Base-by-base conservation (phyloP, 208 protist genomes). In the Leishmania martiniquensis region DNA sequence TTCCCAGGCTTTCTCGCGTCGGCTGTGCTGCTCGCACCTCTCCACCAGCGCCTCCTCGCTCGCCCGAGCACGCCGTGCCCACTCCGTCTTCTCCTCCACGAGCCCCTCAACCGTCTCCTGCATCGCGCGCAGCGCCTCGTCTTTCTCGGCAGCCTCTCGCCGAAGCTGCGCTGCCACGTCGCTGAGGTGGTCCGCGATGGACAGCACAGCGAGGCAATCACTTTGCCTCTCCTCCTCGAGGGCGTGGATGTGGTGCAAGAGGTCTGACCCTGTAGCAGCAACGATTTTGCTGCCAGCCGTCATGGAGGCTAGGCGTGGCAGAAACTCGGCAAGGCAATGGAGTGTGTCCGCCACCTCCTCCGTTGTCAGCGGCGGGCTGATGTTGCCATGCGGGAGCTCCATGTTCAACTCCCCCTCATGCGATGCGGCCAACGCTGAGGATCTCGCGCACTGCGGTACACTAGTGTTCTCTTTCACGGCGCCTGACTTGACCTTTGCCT, bases 81-180 rank as follows among this genome's bases (percentile, higher is more conserved):
- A 81, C 51, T 81, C 59, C 60, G 72, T 54, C 77, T 76, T 81
- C 77, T 81, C 77, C 42, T 75, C 62, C 77, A 81, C 70, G 49
- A 81, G 29, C 45, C 51, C 63, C 4, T 52, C 65, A 17, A 82
- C 63, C 32, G 77, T 67, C 37, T 59, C 70, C 52, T 77, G 63
- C 70, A 82, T 32, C 9, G 63, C 72, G 2, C 39, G 60, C 37
- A 77, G 42, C 12, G 70, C 65, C 13, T 57, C 62, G 44, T 76
- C 77, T 57, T 77, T 82, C 54, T 81, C 70, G 2, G 42, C 70
- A 45, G 77, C 51, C 70, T 81, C 77, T n/a, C 44, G 68, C 29
- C 34, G 68, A 69, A 81, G 25, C 39, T 72, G 77, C 34, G 70
- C 44, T n/a, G 47, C 66, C 3, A 71, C 70, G 49, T 70, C 15